Evolutionary conservation across 192 early-diverging fungal species (phyloP), one percentile per base, ranked within the genome.

Genomic region (Coemansia sp.): DNA sequence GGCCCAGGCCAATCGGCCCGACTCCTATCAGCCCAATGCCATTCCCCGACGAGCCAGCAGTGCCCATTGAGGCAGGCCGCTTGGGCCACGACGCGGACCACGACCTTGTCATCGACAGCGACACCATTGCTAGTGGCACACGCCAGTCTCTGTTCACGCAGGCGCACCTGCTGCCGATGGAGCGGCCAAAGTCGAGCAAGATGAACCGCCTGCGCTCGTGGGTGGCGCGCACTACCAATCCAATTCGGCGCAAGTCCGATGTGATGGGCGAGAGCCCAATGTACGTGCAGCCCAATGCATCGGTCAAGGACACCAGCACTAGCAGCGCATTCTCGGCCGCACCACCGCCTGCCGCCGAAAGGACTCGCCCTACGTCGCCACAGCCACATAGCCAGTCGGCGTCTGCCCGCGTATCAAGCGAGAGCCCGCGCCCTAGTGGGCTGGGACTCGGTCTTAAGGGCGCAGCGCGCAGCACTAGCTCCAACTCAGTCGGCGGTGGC

Each of bases 211-310:
- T 80, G 60, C 76, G 76, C 53, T 74, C 70, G 46, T 80, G 76
- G 76, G 76, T 73, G 17, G 60, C 76, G 6, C 76, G 76, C 40
- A 80, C 67, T 9, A 67, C 76, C 39, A 73, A 80, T 57, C 76
- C 76, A 19, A 80, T 80, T 54, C 53, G 76, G 26, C 76, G 76
- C 70, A 80, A 70, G 35, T 80, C 76, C 3, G 76, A 80, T 38
- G 61, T 68, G 0, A 58, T 64, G 41, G 46, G 39, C 42, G 75
- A 78, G 12, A 44, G 36, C 27, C 54, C 42, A 8, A 48, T 63
- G 52, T 43, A 19, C 15, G 11, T 40, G 39, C 18, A 11, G 15
- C 53, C 32, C 17, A 53, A 44, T 18, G 14, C 18, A 10, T 27
- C 39, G 26, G 36, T 15, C n/a, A 64, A 56, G 52, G 70, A 68